Conservation (phyloP, 192 early-diverging fungal genomes). For the Backusella tuberculispora region DNA sequence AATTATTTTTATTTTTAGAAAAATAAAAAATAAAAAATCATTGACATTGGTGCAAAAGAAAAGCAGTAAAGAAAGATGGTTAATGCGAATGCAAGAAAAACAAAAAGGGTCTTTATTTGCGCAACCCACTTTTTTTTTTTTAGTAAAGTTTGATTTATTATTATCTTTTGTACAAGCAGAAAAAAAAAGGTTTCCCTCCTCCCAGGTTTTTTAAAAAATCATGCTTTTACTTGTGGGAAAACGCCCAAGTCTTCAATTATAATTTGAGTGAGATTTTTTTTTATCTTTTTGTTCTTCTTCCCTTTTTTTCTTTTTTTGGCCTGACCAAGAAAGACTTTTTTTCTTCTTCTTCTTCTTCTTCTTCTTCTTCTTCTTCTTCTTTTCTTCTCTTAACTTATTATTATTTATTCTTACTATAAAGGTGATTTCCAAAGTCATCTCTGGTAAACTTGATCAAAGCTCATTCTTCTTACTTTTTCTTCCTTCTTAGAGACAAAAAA, state of each 20-base stretch:
- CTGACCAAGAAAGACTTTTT: neutral
- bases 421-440: neutral
- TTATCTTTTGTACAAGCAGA: conserved; percentile 1
- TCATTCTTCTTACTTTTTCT: neutral
- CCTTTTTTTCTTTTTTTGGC: neutral
- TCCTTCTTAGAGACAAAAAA: no score
- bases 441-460: neutral
- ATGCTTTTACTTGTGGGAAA: conserved; percentile 14
- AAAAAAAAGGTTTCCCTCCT: neutral
- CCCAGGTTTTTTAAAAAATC: neutral
- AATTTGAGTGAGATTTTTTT: neutral
- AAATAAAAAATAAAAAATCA: no score
- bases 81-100: no score
- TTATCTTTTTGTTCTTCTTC: neutral
- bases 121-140: neutral
- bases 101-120: conserved; percentile 2
- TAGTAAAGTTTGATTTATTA: conserved; percentile 7
- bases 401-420: neutral
- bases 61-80: neutral
- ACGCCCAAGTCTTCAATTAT: neutral
- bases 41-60: neutral
- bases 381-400: neutral
- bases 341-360: conserved; percentile 2
- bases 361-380: neutral
- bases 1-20: no score